Conservation (phyloP, 495 filamentous ascomycete genomes). For the Penicillium canescens region DNA sequence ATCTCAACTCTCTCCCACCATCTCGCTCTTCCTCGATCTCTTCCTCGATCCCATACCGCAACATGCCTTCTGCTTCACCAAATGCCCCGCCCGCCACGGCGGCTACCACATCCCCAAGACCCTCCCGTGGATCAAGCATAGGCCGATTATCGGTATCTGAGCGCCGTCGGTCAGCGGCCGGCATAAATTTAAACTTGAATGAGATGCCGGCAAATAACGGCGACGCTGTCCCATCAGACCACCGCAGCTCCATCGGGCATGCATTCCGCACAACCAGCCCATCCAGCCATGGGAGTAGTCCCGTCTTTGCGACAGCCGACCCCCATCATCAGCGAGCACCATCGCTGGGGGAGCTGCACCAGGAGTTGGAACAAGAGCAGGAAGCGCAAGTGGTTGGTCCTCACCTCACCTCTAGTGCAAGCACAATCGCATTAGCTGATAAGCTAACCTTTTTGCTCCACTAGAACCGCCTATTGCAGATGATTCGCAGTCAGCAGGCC, state of each 20-base stretch:
- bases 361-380: constrained; percentile 92
- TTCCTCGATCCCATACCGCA: constrained; percentile 33
- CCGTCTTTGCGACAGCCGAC: constrained; percentile 56
- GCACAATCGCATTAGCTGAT: background rate
- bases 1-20: constrained; percentile 74
- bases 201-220: constrained; percentile 54
- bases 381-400: constrained; percentile 83
- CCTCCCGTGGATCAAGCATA: constrained; percentile 52
- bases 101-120: constrained; percentile 45
- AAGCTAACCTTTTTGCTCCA: constrained; percentile 6
- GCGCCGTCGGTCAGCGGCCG: constrained; percentile 60
- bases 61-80: constrained; percentile 24
- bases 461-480: constrained; percentile 82
- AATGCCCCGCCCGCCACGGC: constrained; percentile 30
- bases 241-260: constrained; percentile 46
- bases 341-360: constrained; percentile 91
- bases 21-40: constrained; percentile 55
- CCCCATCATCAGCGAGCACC: constrained; percentile 70
- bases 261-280: constrained; percentile 58
- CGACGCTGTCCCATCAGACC: constrained; percentile 24
- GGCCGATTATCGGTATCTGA: constrained; percentile 52
- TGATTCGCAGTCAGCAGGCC: constrained; percentile 85
- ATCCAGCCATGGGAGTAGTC: constrained; percentile 56
- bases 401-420: background rate
- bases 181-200: constrained; percentile 73